phyloP scores from a whole-genome alignment of 129 eudicot genomes.

The Apium graveolens region DNA sequence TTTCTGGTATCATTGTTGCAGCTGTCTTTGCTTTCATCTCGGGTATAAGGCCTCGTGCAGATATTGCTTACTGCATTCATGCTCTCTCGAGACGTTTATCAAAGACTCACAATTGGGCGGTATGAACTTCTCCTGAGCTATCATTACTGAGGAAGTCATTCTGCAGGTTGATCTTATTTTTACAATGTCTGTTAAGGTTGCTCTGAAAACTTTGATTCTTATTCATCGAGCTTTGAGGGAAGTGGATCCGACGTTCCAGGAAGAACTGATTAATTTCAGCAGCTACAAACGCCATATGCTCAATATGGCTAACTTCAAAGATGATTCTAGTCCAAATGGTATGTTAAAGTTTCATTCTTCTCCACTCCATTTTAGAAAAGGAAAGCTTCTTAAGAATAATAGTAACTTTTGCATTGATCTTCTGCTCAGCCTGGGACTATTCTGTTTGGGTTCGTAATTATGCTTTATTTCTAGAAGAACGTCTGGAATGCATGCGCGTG shows the following conservation, averaged over 20 bases:
- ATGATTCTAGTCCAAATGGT: slow-evolving; percentile 82
- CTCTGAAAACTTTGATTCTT: slow-evolving; percentile 67
- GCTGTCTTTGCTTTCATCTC: slow-evolving; percentile 83
- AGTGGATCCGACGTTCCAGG: slow-evolving; percentile 76
- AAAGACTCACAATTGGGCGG: slow-evolving; percentile 94
- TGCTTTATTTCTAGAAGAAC: slow-evolving; percentile 71
- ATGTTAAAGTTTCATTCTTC: background rate
- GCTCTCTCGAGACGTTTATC: slow-evolving; percentile 85
- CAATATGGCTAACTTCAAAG: slow-evolving; percentile 72
- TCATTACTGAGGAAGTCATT: background rate
- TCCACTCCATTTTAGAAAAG: background rate
- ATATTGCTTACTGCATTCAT: slow-evolving; percentile 95
- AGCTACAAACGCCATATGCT: slow-evolving; percentile 50
- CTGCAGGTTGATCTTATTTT: background rate
- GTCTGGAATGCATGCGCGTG: slow-evolving; percentile 66
- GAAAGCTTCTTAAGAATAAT: background rate
- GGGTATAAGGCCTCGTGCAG: slow-evolving; percentile 89
- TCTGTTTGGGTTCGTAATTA: slow-evolving; percentile 84
- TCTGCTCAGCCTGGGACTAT: slow-evolving; percentile 77
- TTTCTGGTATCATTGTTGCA: slow-evolving; percentile 23
- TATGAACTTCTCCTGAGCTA: slow-evolving; percentile 28
- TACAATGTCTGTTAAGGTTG: slow-evolving; percentile 42
- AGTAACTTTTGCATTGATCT: slow-evolving; percentile 1
- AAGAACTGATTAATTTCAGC: slow-evolving; percentile 54
- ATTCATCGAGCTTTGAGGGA: slow-evolving; percentile 82